Conservation (phyloP, 140 eudicot species). For the Cichorium intybus region DNA sequence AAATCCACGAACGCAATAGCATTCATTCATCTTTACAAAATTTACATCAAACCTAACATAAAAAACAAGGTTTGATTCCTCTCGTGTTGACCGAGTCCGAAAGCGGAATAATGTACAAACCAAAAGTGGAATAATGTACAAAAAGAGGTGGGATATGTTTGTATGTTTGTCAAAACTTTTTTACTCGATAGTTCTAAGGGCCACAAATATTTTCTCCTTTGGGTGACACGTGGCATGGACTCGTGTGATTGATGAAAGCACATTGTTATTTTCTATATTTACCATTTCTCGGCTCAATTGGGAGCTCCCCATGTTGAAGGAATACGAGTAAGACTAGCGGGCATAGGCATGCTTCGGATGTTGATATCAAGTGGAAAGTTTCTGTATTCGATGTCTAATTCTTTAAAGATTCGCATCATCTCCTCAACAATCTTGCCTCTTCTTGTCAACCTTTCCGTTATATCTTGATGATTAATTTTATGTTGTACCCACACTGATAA, state of each 20-base stretch:
- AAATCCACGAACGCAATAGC: background rate
- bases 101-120: background rate
- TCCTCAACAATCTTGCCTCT: slow-evolving; percentile 51
- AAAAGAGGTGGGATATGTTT: background rate
- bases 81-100: background rate
- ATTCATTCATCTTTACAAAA: background rate
- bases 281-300: slow-evolving; percentile 1
- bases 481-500: slow-evolving; percentile 51
- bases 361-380: slow-evolving; percentile 46
- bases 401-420: slow-evolving; percentile 42
- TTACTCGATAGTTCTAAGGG: slow-evolving; percentile 7
- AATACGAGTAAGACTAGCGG: slow-evolving; percentile 26
- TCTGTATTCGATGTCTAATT: slow-evolving; percentile 48
- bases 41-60: slow-evolving; percentile 6
- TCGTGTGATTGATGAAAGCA: background rate
- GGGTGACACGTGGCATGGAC: background rate
- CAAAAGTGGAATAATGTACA: background rate
- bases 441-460: slow-evolving; percentile 40
- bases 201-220: background rate
- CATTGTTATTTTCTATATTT: background rate
- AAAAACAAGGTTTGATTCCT: slow-evolving; percentile 8
- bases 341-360: slow-evolving; percentile 48
- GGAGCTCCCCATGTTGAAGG: slow-evolving; percentile 51
- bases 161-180: background rate
- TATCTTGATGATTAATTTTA: slow-evolving; percentile 50